Base-by-base conservation (phyloP, 306 rosid genomes). In the Citrullus colocynthis region DNA sequence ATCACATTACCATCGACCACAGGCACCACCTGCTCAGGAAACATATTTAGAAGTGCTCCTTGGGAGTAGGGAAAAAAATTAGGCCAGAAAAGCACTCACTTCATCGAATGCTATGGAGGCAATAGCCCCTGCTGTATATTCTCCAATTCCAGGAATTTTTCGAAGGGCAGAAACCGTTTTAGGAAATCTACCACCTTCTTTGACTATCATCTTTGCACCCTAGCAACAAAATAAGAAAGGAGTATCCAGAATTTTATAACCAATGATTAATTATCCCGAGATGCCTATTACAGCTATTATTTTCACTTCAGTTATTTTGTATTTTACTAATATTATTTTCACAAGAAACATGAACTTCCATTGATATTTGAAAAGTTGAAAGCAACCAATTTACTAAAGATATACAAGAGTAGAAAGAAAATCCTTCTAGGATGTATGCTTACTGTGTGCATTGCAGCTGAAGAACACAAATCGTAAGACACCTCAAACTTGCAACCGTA, bases 1-100 rank as follows among this genome's bases (percentile, higher is more conserved):
- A 90, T 83, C n/a, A 94, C 98, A 82, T 94, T 94, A 59, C 98
- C 97, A 80, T 94, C 98, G 55, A 94, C 97, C 78, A 94, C 94
- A 9, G 98, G 98, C 85, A 88, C 96, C 49, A 79, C 93, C 98
- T 93, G 96, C 74, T 73, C 55, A 85, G 55, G 30, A 74, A 18
- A 79, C 48, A 54, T 54, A 77, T 84, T 89, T 59, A 82, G 84
- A 77, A 63, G 65, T 32, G 62, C 30, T 11, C 18, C 52, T 41
- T 37, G 54, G 82, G 80, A 41, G 37, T 61, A 12, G 5, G 18
- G 13, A 4, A 37, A 16, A 74, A 82, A 83, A 76, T 78, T 83
- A 78, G 82, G 55, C 65, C 61, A 58, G 45, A 78, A 75, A 74
- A 81, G 65, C 57, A 74, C 90, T 49, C 76, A 87, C 98, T 92